Percentiles rank a stretch among this genome's conserved stretches.
Conservation (phyloP, 371 early-diverging fungal genomes). For the Mortierella sp. region DNA sequence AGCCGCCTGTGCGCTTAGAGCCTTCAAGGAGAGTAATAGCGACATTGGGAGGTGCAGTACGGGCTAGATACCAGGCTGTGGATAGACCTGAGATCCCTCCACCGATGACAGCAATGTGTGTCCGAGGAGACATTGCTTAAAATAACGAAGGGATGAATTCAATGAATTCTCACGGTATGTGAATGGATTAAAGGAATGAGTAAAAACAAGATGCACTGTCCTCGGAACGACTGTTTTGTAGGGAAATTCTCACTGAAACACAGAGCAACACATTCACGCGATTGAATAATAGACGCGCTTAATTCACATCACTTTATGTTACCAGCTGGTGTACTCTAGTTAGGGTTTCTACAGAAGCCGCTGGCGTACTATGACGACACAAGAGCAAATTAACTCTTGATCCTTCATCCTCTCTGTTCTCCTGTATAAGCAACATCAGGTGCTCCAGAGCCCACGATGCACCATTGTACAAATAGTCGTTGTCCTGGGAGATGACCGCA, state of each 20-base stretch:
- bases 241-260: background rate
- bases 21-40: constrained; percentile 82
- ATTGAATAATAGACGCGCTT: background rate
- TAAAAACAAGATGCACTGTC: background rate
- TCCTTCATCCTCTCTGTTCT: background rate
- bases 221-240: constrained; percentile 1
- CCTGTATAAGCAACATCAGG: constrained; percentile 22
- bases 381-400: constrained; percentile 12
- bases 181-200: background rate
- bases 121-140: constrained; percentile 37
- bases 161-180: background rate
- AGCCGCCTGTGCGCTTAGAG: constrained; percentile 85
- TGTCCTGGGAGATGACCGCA: constrained; percentile 48
- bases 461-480: constrained; percentile 33
- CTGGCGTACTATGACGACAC: constrained; percentile 4
- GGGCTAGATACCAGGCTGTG: constrained; percentile 85
- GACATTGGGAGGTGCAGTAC: constrained; percentile 62
- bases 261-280: background rate
- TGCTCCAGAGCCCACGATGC: constrained; percentile 29
- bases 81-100: constrained; percentile 95
- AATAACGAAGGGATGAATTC: background rate
- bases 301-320: background rate
- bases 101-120: constrained; percentile 81
- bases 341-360: constrained; percentile 7
- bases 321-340: constrained; percentile 19